Evolutionary conservation across 2,329 filamentous ascomycete genomes (phyloP).

Genomic region (Exophiala xenobiotica): DNA sequence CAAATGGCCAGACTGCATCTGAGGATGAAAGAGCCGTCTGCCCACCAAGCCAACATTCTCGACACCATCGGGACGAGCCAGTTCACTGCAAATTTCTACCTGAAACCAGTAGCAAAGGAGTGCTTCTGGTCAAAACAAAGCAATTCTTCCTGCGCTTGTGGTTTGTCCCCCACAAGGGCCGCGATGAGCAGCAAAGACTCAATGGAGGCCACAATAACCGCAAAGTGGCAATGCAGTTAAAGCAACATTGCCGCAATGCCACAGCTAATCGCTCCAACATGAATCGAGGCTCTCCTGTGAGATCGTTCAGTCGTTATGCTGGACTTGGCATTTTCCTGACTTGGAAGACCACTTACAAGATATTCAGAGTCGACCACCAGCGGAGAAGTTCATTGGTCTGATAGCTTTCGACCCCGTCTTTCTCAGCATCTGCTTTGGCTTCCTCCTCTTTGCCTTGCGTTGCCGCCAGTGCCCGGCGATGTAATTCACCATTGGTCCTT

Average conservation of each 20-base stretch:
- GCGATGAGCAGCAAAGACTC: no score
- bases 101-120: no score
- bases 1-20: no score
- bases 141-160: no score
- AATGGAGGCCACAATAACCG: not conserved
- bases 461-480: slow-evolving; percentile 11
- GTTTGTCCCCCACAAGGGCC: no score
- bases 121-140: no score
- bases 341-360: slow-evolving; percentile 7
- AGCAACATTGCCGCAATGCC: slow-evolving; percentile 5
- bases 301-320: not conserved
- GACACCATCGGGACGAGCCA: no score
- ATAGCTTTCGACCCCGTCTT: slow-evolving; percentile 10
- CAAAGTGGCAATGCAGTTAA: not conserved
- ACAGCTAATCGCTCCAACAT: slow-evolving; percentile 14
- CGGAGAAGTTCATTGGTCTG: slow-evolving; percentile 15
- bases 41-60: no score
- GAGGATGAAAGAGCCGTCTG: no score
- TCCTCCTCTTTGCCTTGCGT: slow-evolving; percentile 9
- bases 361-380: slow-evolving; percentile 16
- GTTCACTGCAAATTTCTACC: no score
- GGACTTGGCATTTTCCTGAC: no score
- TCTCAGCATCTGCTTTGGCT: slow-evolving; percentile 1
- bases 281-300: slow-evolving; percentile 8
- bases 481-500: slow-evolving; percentile 17